phyloP scores from a whole-genome alignment of 2,329 filamentous ascomycete species.

The Neophaeococcomyces aloes region DNA sequence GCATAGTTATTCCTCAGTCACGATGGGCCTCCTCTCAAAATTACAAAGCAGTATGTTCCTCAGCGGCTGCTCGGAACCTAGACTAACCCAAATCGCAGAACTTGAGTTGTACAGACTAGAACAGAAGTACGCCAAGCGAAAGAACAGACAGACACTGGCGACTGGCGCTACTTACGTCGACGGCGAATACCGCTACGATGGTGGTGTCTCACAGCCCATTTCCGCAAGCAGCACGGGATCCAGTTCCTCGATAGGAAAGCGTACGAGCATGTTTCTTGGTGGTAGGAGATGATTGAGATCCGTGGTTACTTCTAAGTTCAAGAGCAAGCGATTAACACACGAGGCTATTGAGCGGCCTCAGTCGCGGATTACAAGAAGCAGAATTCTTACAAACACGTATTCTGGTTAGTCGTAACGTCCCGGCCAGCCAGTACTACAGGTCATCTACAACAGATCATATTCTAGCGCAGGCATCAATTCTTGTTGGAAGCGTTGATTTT shows the following conservation, averaged over 20 bases:
- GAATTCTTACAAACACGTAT: too few species aligned
- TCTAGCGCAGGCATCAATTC: too few species aligned
- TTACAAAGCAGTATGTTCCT: constrained; percentile 37
- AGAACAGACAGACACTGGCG: constrained; percentile 79
- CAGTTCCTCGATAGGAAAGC: constrained; percentile 1
- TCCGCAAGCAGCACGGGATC: constrained; percentile 10
- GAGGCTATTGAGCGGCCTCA: too few species aligned
- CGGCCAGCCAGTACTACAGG: too few species aligned
- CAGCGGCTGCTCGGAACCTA: background rate
- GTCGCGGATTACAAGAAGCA: too few species aligned
- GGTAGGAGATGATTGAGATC: constrained; percentile 5
- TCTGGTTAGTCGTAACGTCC: too few species aligned
- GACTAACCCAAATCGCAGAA: constrained; percentile 32
- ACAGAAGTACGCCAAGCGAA: constrained; percentile 84
- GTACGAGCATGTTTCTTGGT: constrained; percentile 1
- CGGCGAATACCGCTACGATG: constrained; percentile 78
- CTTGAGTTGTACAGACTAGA: constrained; percentile 90
- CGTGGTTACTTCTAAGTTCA: background rate
- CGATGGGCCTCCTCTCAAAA: constrained; percentile 42
- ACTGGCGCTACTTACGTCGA: constrained; percentile 87
- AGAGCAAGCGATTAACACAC: too few species aligned
- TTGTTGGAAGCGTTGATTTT: too few species aligned
- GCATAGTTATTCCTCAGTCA: constrained; percentile 11
- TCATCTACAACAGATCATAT: too few species aligned
- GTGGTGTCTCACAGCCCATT: constrained; percentile 15